These are phyloP conservation scores for Harringtonia aguacate DNA, from an alignment of 2,329 filamentous ascomycete genomes.

Conservation along the genomic window DNA sequence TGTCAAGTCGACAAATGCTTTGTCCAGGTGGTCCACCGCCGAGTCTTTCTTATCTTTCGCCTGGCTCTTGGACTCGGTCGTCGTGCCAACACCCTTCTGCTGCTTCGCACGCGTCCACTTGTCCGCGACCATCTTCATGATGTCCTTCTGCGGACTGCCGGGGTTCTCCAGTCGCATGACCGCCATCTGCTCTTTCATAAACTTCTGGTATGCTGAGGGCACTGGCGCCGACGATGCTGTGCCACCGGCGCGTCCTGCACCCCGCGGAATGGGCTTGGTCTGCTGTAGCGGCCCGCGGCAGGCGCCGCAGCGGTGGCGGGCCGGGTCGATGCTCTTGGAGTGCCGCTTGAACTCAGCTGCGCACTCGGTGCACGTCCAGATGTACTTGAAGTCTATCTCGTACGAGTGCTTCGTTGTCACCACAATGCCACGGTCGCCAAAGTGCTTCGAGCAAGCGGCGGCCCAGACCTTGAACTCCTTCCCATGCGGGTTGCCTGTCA, in stretches of 20 bases:
- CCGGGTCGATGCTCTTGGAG: constrained; percentile 70
- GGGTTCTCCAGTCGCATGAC: constrained; percentile 46
- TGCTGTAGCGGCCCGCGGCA: constrained; percentile 66
- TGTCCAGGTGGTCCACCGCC: constrained; percentile 7
- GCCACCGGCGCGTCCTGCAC: constrained; percentile 10
- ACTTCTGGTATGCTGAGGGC: constrained; percentile 34
- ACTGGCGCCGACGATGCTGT: neutral
- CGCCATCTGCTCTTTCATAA: constrained; percentile 59
- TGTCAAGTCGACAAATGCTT: constrained; percentile 11
- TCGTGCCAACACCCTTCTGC: constrained; percentile 2
- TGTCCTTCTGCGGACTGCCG: constrained; percentile 49
- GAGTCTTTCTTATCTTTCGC: neutral
- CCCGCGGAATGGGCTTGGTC: constrained; percentile 64
- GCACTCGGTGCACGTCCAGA: constrained; percentile 70
- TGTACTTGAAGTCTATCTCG: constrained; percentile 82
- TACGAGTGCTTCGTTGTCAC: constrained; percentile 90
- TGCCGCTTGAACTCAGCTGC: constrained; percentile 68
- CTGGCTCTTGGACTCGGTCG: neutral
- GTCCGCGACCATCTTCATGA: constrained; percentile 57
- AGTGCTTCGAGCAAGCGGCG: constrained; percentile 34
- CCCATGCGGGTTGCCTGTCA: constrained; percentile 14
- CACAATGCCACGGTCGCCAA: constrained; percentile 52
- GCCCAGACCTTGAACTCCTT: constrained; percentile 17
- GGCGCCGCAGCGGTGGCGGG: constrained; percentile 61
- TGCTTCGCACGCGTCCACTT: constrained; percentile 43